Conservation (phyloP, 2,329 filamentous ascomycete species). For the Pseudogymnoascus sp. region DNA sequence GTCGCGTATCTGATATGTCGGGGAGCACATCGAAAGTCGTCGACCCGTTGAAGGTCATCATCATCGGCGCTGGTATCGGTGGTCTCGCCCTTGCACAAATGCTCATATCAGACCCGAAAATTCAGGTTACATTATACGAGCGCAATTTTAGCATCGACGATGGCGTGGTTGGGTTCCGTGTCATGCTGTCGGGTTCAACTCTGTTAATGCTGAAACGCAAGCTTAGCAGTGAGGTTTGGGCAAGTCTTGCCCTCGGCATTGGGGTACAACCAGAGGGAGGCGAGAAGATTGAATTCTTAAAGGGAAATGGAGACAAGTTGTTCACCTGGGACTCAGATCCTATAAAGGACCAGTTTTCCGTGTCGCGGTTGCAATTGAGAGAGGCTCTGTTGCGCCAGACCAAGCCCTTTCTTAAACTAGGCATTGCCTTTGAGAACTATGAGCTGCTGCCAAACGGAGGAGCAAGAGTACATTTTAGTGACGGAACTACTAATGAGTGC, state of each 20-base stretch:
- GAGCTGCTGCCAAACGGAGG: conserved; percentile 8
- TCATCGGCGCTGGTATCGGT: conserved; percentile 26
- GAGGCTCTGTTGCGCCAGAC: conserved; percentile 23
- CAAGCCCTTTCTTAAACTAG: conserved; percentile 17
- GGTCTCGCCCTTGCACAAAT: conserved; percentile 26
- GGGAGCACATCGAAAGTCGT: neutral
- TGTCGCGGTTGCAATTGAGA: conserved; percentile 24
- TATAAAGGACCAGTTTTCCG: conserved; percentile 23
- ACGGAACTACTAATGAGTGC: conserved; percentile 13
- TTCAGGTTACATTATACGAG: conserved; percentile 25
- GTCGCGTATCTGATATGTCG: neutral
- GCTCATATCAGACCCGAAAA: conserved; percentile 19
- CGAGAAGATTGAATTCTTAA: conserved; percentile 25
- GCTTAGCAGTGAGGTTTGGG: conserved; percentile 22
- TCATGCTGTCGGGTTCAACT: conserved; percentile 26
- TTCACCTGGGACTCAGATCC: conserved; percentile 24
- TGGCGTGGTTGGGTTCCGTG: conserved; percentile 24
- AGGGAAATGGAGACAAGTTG: conserved; percentile 22
- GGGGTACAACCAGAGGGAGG: conserved; percentile 23
- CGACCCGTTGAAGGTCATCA: neutral
- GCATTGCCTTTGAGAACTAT: conserved; percentile 14
- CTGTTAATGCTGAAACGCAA: conserved; percentile 22
- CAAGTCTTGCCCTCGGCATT: conserved; percentile 18
- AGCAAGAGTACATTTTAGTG: conserved; percentile 13
- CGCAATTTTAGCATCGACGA: conserved; percentile 18